Evolutionary conservation across 106 monocot species (phyloP).

Genomic region (Apostasia ramifera): DNA sequence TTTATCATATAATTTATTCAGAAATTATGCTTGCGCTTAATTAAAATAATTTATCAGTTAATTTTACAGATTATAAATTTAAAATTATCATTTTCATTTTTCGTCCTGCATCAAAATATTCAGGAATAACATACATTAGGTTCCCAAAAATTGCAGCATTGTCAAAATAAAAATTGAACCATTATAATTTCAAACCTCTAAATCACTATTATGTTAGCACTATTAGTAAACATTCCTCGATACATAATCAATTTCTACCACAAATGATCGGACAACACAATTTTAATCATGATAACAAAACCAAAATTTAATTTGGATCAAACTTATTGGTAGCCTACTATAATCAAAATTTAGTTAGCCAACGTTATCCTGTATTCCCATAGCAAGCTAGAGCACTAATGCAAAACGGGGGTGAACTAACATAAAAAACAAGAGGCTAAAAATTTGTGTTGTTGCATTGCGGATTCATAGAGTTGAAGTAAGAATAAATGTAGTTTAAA

Average conservation of each 20-base stretch:
- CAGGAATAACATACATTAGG: neutral
- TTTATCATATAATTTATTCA: too few species aligned
- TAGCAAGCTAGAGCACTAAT: too few species aligned
- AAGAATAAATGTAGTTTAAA: too few species aligned
- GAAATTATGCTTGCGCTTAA: too few species aligned
- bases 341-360: neutral
- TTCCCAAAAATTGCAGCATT: neutral
- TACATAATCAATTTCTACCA: too few species aligned
- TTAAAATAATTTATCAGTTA: too few species aligned
- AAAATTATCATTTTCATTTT: neutral
- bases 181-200: neutral
- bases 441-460: neutral
- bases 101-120: too few species aligned
- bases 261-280: neutral
- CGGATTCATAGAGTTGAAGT: neutral
- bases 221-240: too few species aligned
- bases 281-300: neutral
- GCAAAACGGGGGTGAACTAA: too few species aligned
- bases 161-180: neutral
- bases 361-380: neutral
- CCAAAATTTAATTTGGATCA: neutral
- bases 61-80: neutral
- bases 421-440: neutral
- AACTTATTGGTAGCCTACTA: neutral
- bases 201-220: neutral